Evolutionary conservation across 306 rosid genomes (phyloP).

Genomic region (Lathyrus tuberosus): DNA sequence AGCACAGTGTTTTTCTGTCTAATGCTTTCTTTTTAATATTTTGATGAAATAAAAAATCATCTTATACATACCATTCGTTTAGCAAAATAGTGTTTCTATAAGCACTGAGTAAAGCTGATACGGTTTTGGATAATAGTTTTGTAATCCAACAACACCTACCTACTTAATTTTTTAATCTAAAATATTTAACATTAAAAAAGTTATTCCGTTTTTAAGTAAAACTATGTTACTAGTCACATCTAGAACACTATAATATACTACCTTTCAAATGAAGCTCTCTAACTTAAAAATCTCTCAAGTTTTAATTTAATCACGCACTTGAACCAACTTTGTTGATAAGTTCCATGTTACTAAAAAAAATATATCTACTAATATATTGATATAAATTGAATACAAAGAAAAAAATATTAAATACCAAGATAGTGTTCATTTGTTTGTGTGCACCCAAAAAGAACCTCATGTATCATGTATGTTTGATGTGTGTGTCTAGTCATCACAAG

Average conservation of each 20-base stretch:
- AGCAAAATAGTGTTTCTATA: neutral
- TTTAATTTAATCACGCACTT: slow-evolving; percentile 6
- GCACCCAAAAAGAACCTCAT: neutral
- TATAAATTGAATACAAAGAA: neutral
- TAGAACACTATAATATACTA: neutral
- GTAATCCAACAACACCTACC: slow-evolving; percentile 23
- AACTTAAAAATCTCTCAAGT: no score
- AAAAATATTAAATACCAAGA: neutral
- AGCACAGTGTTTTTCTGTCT: slow-evolving; percentile 11
- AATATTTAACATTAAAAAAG: neutral
- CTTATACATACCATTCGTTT: neutral
- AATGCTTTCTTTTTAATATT: neutral
- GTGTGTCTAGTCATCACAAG: neutral
- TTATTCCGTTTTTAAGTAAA: slow-evolving; percentile 13
- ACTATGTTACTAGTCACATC: slow-evolving; percentile 17
- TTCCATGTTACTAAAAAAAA: neutral
- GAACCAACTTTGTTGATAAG: slow-evolving; percentile 1
- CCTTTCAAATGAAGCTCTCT: neutral
- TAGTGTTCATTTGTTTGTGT: neutral
- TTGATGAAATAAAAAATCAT: neutral
- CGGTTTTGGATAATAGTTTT: slow-evolving; percentile 20
- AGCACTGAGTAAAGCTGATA: neutral
- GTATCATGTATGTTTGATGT: neutral
- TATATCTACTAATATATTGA: neutral
- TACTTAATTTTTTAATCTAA: neutral